Percentiles rank a stretch among this genome's conserved stretches.
Conservation (phyloP, 1,139 yeast species). For the Scheffersomyces lignicola region DNA sequence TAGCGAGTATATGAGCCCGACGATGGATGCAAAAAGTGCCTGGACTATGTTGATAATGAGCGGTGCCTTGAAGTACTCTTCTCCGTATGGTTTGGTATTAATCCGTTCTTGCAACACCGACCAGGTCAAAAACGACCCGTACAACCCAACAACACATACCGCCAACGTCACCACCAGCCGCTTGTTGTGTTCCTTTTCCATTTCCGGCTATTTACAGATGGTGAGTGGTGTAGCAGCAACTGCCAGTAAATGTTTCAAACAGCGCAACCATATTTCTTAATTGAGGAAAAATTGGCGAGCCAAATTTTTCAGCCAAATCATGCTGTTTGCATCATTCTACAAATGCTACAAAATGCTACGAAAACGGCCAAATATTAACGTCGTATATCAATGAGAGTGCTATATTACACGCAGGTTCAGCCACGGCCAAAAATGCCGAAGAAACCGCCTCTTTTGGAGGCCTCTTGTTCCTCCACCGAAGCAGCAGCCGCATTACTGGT, state of each 20-base stretch:
- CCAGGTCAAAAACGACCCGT: slow-evolving; percentile 86
- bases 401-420: too few relatives aligned
- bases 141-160: slow-evolving; percentile 70
- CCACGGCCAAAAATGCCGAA: slow-evolving; percentile 46
- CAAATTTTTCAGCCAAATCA: too few relatives aligned
- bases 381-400: too few relatives aligned
- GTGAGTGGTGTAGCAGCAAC: too few relatives aligned
- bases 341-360: too few relatives aligned
- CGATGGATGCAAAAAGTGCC: slow-evolving; percentile 65
- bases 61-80: slow-evolving; percentile 64
- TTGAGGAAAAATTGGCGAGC: too few relatives aligned
- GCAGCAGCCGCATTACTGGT: slow-evolving; percentile 4
- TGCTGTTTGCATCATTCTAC: too few relatives aligned
- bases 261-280: too few relatives aligned
- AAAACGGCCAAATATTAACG: too few relatives aligned
- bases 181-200: slow-evolving; percentile 9
- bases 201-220: too few relatives aligned
- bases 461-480: slow-evolving; percentile 22
- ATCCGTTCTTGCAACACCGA: slow-evolving; percentile 88
- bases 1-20: slow-evolving; percentile 63
- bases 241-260: too few relatives aligned
- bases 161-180: slow-evolving; percentile 37
- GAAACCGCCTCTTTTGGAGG: slow-evolving; percentile 30
- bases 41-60: slow-evolving; percentile 73
- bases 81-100: slow-evolving; percentile 74